Base-by-base conservation (phyloP, 306 rosid genomes). In the Phaseolus lunatus region DNA sequence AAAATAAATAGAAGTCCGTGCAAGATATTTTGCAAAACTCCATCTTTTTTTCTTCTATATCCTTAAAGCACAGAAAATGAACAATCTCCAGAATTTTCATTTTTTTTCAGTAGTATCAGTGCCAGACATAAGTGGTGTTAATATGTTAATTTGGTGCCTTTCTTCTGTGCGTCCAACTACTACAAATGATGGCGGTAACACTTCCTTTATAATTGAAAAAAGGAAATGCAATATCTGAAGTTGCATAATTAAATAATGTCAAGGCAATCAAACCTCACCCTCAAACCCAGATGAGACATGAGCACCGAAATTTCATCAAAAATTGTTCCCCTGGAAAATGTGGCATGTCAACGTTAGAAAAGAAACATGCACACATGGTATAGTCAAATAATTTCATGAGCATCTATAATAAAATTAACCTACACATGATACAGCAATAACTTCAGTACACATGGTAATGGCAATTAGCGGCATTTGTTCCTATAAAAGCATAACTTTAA, bases 231-330 rank as follows among this genome's bases (percentile, higher is more conserved):
- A 45, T 5, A 72, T 49, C 13, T 47, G 23, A 82, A 71, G 47
- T 52, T 57, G 29, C 47, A 56, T 50, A 76, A 75, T 47, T 73
- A 67, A 4, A 80, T 23, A 69, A 57, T 23, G 62, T 58, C 47
- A 64, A n/a, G 67, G 22, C 62, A 79, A 52, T 44, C 22, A 84
- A 82, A 83, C 70, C 90, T 84, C 77, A 96, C 99, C 96, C 22
- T 85, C 83, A 85, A 74, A 33, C 80, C 77, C 53, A 89, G 87
- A 76, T 33, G 68, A 35, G 89, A 83, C 94, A 85, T 92, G 73
- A 96, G 90, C 89, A 82, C 81, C 23, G 65, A 67, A 80, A 96
- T 86, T 85, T 92, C 99, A 81, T 88, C 84, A 80, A 92, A 82
- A 74, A 89, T 61, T 24, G 97, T 82, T 39, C 75, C 75, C 91